A percentile compares a stretch with the other conserved stretches of the same genome.
These are phyloP conservation scores for Saccharomycopsis oosterbeekiorum DNA, from an alignment of 805 yeast species.

Conservation along the genomic window DNA sequence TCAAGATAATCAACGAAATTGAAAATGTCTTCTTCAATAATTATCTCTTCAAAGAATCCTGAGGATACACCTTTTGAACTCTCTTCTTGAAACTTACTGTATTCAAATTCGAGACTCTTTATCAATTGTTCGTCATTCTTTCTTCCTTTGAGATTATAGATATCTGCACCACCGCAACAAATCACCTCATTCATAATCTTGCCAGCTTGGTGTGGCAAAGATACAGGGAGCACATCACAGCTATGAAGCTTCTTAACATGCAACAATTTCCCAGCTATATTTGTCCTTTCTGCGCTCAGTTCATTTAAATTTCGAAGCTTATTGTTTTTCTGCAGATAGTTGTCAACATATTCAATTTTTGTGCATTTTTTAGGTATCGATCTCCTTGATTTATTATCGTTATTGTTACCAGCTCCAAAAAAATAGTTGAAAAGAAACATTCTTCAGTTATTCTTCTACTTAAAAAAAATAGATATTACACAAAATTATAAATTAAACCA, in stretches of 20 bases:
- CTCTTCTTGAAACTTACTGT: background rate
- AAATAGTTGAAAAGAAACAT: background rate
- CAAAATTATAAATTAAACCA: background rate
- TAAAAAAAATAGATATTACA: background rate
- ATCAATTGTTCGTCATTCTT: slow-evolving; percentile 5
- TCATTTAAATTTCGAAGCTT: background rate
- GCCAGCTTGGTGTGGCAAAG: background rate
- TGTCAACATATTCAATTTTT: background rate
- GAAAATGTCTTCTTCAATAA: slow-evolving; percentile 27
- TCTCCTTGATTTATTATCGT: background rate
- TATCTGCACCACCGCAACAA: background rate
- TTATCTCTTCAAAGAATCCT: slow-evolving; percentile 1
- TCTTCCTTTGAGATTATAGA: background rate
- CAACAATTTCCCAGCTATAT: background rate
- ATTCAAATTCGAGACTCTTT: slow-evolving; percentile 21
- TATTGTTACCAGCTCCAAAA: background rate
- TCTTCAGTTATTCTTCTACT: background rate
- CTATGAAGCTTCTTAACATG: background rate
- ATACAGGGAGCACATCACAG: background rate
- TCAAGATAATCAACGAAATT: slow-evolving; percentile 19
- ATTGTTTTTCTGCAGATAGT: background rate
- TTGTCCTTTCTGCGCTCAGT: background rate
- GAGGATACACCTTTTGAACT: background rate
- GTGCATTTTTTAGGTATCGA: background rate
- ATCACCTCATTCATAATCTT: background rate